These are phyloP conservation scores for Hypoxylon fragiforme DNA, from an alignment of 495 filamentous ascomycete genomes.

Conservation along the genomic window DNA sequence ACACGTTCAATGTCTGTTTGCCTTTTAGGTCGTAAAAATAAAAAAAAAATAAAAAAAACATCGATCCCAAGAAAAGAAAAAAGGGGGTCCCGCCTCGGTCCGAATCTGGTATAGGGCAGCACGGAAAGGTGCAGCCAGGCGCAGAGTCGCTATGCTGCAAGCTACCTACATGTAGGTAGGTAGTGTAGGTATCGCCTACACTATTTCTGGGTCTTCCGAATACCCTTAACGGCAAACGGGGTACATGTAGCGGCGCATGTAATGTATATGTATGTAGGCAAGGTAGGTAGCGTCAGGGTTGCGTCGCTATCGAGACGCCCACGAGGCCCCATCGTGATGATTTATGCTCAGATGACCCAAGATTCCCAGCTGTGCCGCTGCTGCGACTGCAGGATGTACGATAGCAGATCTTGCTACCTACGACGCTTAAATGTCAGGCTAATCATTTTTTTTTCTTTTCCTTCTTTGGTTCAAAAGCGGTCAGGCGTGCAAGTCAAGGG, in stretches of 20 bases:
- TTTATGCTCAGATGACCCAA: constrained; percentile 37
- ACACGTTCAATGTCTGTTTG: constrained; percentile 1
- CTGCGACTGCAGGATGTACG: constrained; percentile 31
- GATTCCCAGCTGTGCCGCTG: constrained; percentile 23
- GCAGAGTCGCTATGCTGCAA: constrained; percentile 20
- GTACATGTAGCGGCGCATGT: no score
- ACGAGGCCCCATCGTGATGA: constrained; percentile 30
- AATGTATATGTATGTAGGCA: no score
- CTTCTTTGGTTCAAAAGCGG: no score
- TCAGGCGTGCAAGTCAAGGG: constrained; percentile 31
- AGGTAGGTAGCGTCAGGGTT: no score
- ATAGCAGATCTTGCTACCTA: constrained; percentile 33
- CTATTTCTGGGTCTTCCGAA: constrained; percentile 26
- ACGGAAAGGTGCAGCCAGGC: constrained; percentile 32
- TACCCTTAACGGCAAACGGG: constrained; percentile 10
- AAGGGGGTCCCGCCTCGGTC: constrained; percentile 19
- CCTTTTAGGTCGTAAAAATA: constrained; percentile 21
- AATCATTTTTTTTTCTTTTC: constrained; percentile 34
- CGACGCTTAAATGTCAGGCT: constrained; percentile 25
- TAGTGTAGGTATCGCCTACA: constrained; percentile 8
- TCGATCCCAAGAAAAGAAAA: no score
- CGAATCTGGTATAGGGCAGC: constrained; percentile 31
- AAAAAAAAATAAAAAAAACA: no score
- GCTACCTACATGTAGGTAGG: no score
- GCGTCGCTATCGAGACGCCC: constrained; percentile 32